Evolutionary conservation across 2,329 filamentous ascomycete genomes (phyloP).

Genomic region (Aphanoascus verrucosus): DNA sequence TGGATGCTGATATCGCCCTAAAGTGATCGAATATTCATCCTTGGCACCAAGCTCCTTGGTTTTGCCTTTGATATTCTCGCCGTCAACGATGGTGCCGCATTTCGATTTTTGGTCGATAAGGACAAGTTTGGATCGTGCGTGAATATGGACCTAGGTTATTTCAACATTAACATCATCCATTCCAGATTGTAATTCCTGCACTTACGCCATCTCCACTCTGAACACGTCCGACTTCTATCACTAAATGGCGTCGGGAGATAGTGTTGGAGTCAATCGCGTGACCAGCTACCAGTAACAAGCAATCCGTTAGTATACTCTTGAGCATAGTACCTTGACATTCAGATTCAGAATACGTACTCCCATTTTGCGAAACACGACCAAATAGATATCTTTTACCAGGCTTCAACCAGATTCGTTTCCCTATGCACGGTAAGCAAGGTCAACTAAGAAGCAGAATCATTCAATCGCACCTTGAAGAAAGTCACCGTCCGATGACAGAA

Average conservation of each 20-base stretch:
- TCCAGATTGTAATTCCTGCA: conserved; percentile 12
- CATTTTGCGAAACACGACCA: conserved; percentile 57
- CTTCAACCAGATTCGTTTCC: conserved; percentile 68
- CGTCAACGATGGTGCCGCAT: conserved; percentile 70
- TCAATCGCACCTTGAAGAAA: conserved; percentile 32
- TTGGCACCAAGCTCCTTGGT: conserved; percentile 26
- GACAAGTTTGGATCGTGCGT: conserved; percentile 56
- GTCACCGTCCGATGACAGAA: conserved; percentile 45
- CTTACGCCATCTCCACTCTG: conserved; percentile 56
- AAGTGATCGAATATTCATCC: conserved; percentile 53
- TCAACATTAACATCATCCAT: conserved; percentile 9
- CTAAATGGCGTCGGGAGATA: conserved; percentile 81
- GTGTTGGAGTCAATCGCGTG: conserved; percentile 67
- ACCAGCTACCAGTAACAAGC: conserved; percentile 40
- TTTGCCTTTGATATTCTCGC: conserved; percentile 54
- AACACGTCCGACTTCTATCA: conserved; percentile 59
- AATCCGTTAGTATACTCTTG: conserved; percentile 8
- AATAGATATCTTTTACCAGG: conserved; percentile 79
- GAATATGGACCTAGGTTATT: conserved; percentile 46
- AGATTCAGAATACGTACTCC: conserved; percentile 16
- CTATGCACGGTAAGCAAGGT: conserved; percentile 30
- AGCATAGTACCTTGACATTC: not conserved
- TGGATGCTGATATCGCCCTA: conserved; percentile 58
- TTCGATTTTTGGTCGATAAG: conserved; percentile 76
- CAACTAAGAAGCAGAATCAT: conserved; percentile 19